These are phyloP conservation scores for Phytophthora ohioensis DNA, from an alignment of 352 stramenopile species.

Conservation along the genomic window DNA sequence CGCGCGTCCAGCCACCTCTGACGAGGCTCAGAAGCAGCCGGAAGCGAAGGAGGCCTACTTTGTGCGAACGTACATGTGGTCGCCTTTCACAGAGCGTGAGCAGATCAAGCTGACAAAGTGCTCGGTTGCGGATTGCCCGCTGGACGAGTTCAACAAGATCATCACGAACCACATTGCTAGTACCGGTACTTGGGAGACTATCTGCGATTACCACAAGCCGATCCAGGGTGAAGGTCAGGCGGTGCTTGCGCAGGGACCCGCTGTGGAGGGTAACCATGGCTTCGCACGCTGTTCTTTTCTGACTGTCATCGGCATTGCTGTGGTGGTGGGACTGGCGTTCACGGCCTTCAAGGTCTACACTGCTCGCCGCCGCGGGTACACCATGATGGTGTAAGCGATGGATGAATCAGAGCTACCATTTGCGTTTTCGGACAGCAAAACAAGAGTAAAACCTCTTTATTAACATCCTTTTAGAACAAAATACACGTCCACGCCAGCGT, in stretches of 20 bases:
- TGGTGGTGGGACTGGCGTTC: slow-evolving; percentile 58
- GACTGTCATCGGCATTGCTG: slow-evolving; percentile 53
- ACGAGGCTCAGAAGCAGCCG: slow-evolving; percentile 29
- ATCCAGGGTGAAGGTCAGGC: slow-evolving; percentile 25
- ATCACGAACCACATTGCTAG: slow-evolving; percentile 68
- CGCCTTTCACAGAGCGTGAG: slow-evolving; percentile 67
- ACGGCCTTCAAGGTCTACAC: slow-evolving; percentile 62
- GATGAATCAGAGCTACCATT: slow-evolving; percentile 1
- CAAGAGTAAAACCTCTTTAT: slow-evolving; percentile 16
- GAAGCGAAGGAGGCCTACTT: slow-evolving; percentile 58
- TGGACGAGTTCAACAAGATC: slow-evolving; percentile 82
- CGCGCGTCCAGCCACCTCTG: slow-evolving; percentile 27
- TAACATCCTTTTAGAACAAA: slow-evolving; percentile 23
- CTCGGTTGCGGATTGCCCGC: slow-evolving; percentile 70
- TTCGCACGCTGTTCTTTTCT: slow-evolving; percentile 44
- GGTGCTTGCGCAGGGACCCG: slow-evolving; percentile 16
- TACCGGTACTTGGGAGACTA: slow-evolving; percentile 85
- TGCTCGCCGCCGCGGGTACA: slow-evolving; percentile 63
- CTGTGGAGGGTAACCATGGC: slow-evolving; percentile 13
- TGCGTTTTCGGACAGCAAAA: slow-evolving; percentile 9
- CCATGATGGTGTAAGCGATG: slow-evolving; percentile 40
- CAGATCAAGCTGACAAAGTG: slow-evolving; percentile 84
- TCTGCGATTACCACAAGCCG: slow-evolving; percentile 75
- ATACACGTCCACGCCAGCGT: slow-evolving; percentile 5
- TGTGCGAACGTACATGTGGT: slow-evolving; percentile 83